Percentiles rank a stretch among this genome's conserved stretches.
phyloP scores from a whole-genome alignment of 352 stramenopile species.

The Globisporangium nodosum region DNA sequence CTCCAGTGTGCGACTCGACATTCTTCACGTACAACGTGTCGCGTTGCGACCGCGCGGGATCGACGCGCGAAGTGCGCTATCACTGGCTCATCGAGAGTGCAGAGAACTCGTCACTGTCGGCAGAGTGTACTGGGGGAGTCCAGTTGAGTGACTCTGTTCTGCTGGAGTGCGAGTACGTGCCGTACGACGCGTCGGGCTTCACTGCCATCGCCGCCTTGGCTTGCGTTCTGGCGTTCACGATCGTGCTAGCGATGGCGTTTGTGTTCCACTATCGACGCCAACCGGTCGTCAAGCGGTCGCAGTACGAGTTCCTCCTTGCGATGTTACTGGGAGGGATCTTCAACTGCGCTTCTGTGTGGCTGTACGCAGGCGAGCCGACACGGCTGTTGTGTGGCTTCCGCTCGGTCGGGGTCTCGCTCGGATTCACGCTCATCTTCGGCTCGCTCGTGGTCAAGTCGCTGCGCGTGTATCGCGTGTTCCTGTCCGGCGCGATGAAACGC shows the following conservation, averaged over 20 bases:
- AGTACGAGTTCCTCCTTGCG: conserved; percentile 54
- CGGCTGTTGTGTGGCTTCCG: conserved; percentile 23
- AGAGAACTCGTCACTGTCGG: conserved; percentile 20
- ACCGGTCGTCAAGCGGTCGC: conserved; percentile 59
- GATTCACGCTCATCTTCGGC: conserved; percentile 52
- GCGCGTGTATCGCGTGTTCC: conserved; percentile 47
- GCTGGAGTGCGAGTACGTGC: conserved; percentile 42
- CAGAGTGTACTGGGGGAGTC: conserved; percentile 28
- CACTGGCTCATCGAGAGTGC: conserved; percentile 24
- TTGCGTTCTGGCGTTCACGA: conserved; percentile 7
- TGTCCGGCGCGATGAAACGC: conserved; percentile 33
- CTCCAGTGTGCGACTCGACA: conserved; percentile 24
- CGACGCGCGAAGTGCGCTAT: conserved; percentile 24
- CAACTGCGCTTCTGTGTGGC: conserved; percentile 29
- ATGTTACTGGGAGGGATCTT: conserved; percentile 47
- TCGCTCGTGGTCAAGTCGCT: conserved; percentile 44
- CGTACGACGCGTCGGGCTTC: conserved; percentile 18
- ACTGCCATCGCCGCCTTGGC: conserved; percentile 9
- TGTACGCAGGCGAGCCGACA: conserved; percentile 41
- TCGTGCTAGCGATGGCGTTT: conserved; percentile 22
- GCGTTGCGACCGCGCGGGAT: conserved; percentile 18
- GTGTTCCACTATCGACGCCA: conserved; percentile 28
- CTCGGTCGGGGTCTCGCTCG: conserved; percentile 24
- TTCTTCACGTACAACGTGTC: conserved; percentile 40
- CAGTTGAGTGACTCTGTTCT: conserved; percentile 16